phyloP scores from a whole-genome alignment of 306 rosid genomes.

The Malus fusca region DNA sequence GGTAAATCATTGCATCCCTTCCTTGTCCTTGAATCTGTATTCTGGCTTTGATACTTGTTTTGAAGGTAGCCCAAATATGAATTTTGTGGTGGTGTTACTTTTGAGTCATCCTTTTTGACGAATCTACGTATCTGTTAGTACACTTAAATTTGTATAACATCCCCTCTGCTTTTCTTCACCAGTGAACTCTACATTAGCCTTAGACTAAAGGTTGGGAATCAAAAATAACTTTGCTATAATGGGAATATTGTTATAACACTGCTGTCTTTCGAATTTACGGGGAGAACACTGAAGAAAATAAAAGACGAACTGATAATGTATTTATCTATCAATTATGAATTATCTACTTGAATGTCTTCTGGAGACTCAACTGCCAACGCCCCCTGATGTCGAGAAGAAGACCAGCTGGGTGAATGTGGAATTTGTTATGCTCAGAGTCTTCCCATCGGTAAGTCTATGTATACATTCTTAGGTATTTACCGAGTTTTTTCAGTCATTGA shows the following conservation, averaged over 20 bases:
- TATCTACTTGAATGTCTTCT: conserved; percentile 4
- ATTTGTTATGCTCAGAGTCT: conserved; percentile 37
- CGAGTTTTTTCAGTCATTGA: neutral
- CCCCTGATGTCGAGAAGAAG: conserved; percentile 19
- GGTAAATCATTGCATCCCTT: conserved; percentile 14
- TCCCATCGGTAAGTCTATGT: conserved; percentile 27
- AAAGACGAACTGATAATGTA: neutral
- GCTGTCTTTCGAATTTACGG: neutral
- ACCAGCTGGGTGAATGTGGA: conserved; percentile 32
- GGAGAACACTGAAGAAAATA: neutral
- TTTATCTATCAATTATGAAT: neutral
- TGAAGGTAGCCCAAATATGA: neutral
- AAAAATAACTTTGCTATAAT: neutral
- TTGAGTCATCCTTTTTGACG: neutral
- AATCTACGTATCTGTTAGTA: neutral
- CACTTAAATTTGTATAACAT: neutral
- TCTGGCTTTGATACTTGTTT: neutral
- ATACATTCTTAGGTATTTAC: neutral
- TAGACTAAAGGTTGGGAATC: neutral
- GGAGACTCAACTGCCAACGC: conserved; percentile 21
- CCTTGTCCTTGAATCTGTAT: neutral
- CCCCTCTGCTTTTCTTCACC: neutral
- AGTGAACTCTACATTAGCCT: neutral
- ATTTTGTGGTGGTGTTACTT: neutral
- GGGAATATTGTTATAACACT: neutral